Percentiles rank a stretch among this genome's conserved stretches.
Evolutionary conservation across 2,329 filamentous ascomycete genomes (phyloP).

Genomic region (Hypoxylon sp.): DNA sequence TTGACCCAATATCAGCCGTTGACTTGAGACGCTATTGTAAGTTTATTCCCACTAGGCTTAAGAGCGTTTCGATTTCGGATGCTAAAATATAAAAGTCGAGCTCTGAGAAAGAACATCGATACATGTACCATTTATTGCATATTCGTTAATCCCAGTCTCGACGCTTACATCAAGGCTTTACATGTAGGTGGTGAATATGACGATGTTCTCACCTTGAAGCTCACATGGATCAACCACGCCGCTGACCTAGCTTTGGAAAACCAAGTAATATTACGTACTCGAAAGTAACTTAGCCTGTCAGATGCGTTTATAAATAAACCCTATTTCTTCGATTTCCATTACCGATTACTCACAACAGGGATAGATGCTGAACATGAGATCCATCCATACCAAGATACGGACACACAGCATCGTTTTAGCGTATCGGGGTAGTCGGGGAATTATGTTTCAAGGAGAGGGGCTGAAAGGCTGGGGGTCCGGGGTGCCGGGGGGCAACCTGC

Average conservation of each 20-base stretch:
- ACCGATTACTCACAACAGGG: constrained; percentile 3
- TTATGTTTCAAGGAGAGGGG: background rate
- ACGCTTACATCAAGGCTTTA: too few species aligned
- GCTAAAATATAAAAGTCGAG: background rate
- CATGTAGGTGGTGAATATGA: too few species aligned
- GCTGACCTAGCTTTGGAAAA: background rate
- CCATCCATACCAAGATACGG: background rate
- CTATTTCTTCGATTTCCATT: background rate
- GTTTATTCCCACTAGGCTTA: too few species aligned
- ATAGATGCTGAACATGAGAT: background rate
- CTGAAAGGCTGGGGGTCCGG: too few species aligned
- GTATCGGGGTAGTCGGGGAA: background rate
- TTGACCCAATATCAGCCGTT: background rate
- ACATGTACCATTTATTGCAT: too few species aligned
- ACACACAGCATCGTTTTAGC: background rate
- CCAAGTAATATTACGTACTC: background rate
- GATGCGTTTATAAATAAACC: constrained; percentile 13
- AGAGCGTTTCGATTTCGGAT: background rate
- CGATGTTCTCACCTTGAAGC: background rate
- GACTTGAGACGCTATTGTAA: too few species aligned
- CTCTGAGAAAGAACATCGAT: too few species aligned
- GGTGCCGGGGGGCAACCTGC: too few species aligned
- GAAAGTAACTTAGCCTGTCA: background rate
- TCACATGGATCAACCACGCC: background rate
- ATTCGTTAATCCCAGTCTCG: too few species aligned